Evolutionary conservation across 208 protist species (phyloP).

Genomic region (Trypanosoma rangeli): DNA sequence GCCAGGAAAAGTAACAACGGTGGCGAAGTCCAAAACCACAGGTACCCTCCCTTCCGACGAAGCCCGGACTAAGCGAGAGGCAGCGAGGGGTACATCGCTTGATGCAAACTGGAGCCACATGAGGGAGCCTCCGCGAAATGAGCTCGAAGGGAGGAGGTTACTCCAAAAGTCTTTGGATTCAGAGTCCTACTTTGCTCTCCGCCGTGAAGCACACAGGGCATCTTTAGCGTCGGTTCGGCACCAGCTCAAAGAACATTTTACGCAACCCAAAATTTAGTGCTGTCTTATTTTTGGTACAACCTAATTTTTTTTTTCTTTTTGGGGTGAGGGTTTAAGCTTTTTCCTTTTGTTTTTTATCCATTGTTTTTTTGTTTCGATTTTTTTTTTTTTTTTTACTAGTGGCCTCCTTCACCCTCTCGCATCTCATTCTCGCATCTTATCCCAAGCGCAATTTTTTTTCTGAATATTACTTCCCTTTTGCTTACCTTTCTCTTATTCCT

Average conservation of each 20-base stretch:
- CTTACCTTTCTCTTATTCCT: not conserved
- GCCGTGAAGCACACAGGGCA: not conserved
- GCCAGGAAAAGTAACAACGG: not conserved
- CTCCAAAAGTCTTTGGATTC: not conserved
- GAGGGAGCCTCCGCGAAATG: not conserved
- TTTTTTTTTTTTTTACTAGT: not conserved
- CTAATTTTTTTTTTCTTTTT: not conserved
- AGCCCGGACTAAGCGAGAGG: not conserved
- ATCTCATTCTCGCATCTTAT: not conserved
- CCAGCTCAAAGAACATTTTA: not conserved
- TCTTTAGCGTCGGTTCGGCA: not conserved
- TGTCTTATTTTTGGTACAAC: not conserved
- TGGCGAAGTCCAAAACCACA: not conserved
- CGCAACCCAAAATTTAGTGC: not conserved
- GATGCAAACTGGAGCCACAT: not conserved
- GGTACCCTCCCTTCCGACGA: not conserved
- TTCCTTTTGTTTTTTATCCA: not conserved
- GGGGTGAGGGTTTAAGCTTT: too few relatives aligned
- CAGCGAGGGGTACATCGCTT: not conserved
- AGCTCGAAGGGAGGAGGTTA: not conserved
- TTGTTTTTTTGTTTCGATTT: not conserved
- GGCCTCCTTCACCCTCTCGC: too few relatives aligned
- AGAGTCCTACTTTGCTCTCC: not conserved
- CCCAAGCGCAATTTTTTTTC: not conserved
- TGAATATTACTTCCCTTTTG: not conserved